These are phyloP conservation scores for Cryptococcus sp. DNA, from an alignment of 1,284 basidiomycete species.

Conservation along the genomic window DNA sequence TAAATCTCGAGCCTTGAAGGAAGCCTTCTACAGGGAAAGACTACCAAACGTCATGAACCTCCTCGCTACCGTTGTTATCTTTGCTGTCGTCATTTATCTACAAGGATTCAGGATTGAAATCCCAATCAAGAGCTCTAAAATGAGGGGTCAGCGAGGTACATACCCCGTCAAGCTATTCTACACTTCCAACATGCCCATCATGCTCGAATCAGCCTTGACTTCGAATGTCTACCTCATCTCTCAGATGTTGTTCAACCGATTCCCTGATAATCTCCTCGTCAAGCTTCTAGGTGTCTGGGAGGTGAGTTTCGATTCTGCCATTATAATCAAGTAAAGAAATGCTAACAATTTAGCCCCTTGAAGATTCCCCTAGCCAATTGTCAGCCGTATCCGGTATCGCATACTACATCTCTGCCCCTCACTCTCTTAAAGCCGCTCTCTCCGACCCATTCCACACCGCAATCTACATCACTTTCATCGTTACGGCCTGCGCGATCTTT, in stretches of 20 bases:
- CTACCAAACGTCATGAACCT: conserved; percentile 98
- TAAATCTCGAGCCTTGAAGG: conserved; percentile 92
- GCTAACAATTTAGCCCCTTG: conserved; percentile 61
- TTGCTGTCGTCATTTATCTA: conserved; percentile 93
- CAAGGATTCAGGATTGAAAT: conserved; percentile 99
- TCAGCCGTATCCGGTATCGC: conserved; percentile 86
- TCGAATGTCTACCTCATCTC: conserved; percentile 94
- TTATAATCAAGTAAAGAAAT: neutral
- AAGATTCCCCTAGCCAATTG: conserved; percentile 82
- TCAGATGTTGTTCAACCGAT: conserved; percentile 88
- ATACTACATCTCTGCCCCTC: conserved; percentile 97
- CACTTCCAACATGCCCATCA: conserved; percentile 99
- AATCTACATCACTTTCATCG: conserved; percentile 88
- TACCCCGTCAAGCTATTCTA: conserved; percentile 99
- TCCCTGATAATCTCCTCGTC: conserved; percentile 88
- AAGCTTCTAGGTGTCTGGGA: conserved; percentile 93
- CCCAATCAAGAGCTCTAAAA: conserved; percentile 93
- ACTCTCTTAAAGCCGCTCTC: conserved; percentile 79
- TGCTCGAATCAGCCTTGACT: conserved; percentile 92
- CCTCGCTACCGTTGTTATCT: conserved; percentile 84
- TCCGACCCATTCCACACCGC: conserved; percentile 90
- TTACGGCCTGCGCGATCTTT: conserved; percentile 92
- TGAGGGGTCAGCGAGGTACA: conserved; percentile 88
- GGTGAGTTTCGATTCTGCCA: conserved; percentile 57
- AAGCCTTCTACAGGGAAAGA: conserved; percentile 96